Evolutionary conservation across 164 flowering plant genomes (phyloP), one percentile per base, ranked within the genome.

Genomic region (Amborella trichopoda): DNA sequence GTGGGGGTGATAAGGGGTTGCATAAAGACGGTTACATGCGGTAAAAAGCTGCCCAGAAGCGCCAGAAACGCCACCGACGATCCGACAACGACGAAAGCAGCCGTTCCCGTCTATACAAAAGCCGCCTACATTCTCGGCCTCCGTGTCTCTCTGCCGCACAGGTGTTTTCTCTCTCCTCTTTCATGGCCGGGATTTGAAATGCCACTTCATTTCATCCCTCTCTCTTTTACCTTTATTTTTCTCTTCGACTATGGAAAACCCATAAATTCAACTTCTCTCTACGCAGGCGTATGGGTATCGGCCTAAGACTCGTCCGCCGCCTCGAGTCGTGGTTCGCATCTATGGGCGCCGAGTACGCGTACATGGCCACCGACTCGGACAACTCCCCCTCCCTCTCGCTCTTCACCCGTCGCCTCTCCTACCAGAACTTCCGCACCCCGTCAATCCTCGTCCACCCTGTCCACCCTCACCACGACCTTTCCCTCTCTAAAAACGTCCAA

Each of bases 1-100:
- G 95, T 87, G 17, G 96, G 96, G n/a, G 62, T 87, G 64, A 68
- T 84, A 2, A 74, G 95, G 12, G 98, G 94, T 12, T 91, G 95
- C 72, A 81, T 91, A 65, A 91, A 91, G 54, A 87, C 80, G 62
- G 94, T 82, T 54, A 87, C 96, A 2, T 83, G 94, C 36, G 89
- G 87, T 32, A 73, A 73, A 42, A 83, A 76, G 42, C 65, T 63
- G 41, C 22, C 78, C 14, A 52, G 87, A 44, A 63, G 57, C 43
- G 47, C 42, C 1, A 69, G 62, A 28, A 40, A 21, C 56, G 25
- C 54, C 28, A 28, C 19, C 43, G 58, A 28, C 14, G 41, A 38
- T 8, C 50, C 6, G 23, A 46, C 14, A 36, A 58, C 6, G 23
- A 46, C 14, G 37, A 28, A 6, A 17, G 43, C 54, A 10, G 66